Percentiles rank a stretch among this genome's conserved stretches.
Conservation (phyloP, 345 rosid genomes). For the Viola odorata region DNA sequence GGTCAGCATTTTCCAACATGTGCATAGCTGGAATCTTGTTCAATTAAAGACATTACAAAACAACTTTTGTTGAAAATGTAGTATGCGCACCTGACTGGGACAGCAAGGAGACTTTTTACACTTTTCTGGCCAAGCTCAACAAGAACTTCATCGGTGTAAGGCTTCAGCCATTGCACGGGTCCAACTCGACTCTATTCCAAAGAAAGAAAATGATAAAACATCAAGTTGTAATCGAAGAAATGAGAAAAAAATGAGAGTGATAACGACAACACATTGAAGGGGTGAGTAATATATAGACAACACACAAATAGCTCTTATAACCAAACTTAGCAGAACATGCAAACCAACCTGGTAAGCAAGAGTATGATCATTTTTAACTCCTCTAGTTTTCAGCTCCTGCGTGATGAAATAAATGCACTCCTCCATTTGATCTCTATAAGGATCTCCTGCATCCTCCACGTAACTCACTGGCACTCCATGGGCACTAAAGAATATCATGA, state of each 20-base stretch:
- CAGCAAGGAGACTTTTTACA: constrained; percentile 84
- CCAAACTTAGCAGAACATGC: background rate
- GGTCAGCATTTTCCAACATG: background rate
- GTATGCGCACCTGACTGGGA: constrained; percentile 66
- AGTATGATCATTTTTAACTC: constrained; percentile 57
- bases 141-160: constrained; percentile 91
- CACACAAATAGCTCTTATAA: background rate
- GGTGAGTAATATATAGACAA: background rate
- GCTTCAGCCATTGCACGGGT: constrained; percentile 91
- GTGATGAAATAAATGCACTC: constrained; percentile 77
- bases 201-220: background rate
- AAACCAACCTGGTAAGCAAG: constrained; percentile 83
- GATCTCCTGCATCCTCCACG: constrained; percentile 81
- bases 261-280: background rate
- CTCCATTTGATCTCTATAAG: constrained; percentile 95
- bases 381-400: constrained; percentile 77
- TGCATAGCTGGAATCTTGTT: background rate
- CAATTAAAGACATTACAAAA: background rate
- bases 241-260: background rate
- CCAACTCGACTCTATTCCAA: constrained; percentile 89
- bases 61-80: background rate
- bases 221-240: background rate
- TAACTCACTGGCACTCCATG: constrained; percentile 96
- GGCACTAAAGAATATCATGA: constrained; percentile 87
- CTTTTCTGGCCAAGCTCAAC: constrained; percentile 91